Percentiles rank a stretch among this genome's conserved stretches.
Conservation (phyloP, 495 filamentous ascomycete species). For the Friedmanniomyces simplex region DNA sequence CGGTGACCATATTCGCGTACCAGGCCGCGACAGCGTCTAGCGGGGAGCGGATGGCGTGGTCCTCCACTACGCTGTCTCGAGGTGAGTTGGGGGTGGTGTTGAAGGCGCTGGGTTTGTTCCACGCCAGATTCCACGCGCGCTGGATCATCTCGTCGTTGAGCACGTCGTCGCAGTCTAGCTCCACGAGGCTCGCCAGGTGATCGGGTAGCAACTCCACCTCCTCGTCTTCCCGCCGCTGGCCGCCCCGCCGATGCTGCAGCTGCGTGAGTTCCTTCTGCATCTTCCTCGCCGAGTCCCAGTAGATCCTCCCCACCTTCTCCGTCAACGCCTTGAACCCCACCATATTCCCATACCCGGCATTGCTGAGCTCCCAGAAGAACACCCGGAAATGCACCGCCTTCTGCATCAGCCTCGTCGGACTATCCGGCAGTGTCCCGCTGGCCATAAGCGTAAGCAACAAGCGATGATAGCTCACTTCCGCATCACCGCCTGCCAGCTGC, state of each 20-base stretch:
- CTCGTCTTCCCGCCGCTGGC: conserved; percentile 29
- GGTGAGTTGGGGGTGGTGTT: conserved; percentile 54
- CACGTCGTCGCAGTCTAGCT: conserved; percentile 69
- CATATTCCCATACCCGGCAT: conserved; percentile 50
- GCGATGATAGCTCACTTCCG: conserved; percentile 77
- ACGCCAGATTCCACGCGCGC: conserved; percentile 81
- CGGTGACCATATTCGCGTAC: conserved; percentile 72
- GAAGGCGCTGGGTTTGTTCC: conserved; percentile 66
- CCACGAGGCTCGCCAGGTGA: conserved; percentile 61
- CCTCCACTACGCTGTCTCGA: conserved; percentile 77
- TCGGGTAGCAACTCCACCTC: conserved; percentile 58
- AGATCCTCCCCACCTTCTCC: conserved; percentile 55
- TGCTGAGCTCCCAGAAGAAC: conserved; percentile 67
- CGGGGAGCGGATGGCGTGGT: conserved; percentile 74
- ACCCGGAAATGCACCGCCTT: conserved; percentile 87
- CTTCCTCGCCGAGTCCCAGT: conserved; percentile 71
- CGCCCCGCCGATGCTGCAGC: conserved; percentile 6
- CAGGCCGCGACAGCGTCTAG: conserved; percentile 85
- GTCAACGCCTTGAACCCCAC: conserved; percentile 53
- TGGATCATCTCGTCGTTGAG: conserved; percentile 68
- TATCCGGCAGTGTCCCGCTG: conserved; percentile 75
- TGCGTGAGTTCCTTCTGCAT: conserved; percentile 38
- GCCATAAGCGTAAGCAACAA: conserved; percentile 81
- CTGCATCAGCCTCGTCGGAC: conserved; percentile 77
- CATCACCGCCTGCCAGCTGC: conserved; percentile 87